phyloP scores from a whole-genome alignment of 176 grass and related monocot genomes.

The Eleusine indica region DNA sequence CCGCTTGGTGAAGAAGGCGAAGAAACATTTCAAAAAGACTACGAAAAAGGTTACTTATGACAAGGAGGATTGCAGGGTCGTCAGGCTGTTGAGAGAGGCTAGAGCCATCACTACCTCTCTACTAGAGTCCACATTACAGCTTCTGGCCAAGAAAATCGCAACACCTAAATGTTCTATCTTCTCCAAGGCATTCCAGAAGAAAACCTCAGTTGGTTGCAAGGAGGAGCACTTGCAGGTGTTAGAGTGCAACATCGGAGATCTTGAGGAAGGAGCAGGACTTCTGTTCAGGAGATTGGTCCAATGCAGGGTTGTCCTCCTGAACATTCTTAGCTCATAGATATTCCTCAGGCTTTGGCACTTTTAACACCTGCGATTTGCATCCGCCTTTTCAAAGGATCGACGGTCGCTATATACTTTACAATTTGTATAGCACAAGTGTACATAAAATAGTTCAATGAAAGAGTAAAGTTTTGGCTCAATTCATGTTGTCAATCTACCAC shows the following conservation, averaged over 20 bases:
- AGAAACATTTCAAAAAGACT: conserved; percentile 64
- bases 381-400: conserved; percentile 44
- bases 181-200: conserved; percentile 51
- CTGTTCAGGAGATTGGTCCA: conserved; percentile 65
- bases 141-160: conserved; percentile 43
- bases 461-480: conserved; percentile 43
- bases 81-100: conserved; percentile 44
- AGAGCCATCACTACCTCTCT: conserved; percentile 61
- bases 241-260: conserved; percentile 37
- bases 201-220: conserved; percentile 35
- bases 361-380: conserved; percentile 37
- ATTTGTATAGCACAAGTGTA: conserved; percentile 36
- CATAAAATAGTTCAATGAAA: conserved; percentile 9
- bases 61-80: conserved; percentile 30
- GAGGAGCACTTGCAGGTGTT: conserved; percentile 43
- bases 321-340: conserved; percentile 46
- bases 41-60: conserved; percentile 43
- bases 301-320: conserved; percentile 57
- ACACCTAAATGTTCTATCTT: conserved; percentile 43
- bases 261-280: conserved; percentile 49
- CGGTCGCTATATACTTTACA: neutral
- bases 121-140: conserved; percentile 37
- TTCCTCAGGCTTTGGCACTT: conserved; percentile 11
- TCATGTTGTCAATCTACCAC: conserved; percentile 4
- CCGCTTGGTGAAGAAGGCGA: conserved; percentile 52